Conservation (phyloP, 2,329 filamentous ascomycete species). For the Colletotrichum trifolii region DNA sequence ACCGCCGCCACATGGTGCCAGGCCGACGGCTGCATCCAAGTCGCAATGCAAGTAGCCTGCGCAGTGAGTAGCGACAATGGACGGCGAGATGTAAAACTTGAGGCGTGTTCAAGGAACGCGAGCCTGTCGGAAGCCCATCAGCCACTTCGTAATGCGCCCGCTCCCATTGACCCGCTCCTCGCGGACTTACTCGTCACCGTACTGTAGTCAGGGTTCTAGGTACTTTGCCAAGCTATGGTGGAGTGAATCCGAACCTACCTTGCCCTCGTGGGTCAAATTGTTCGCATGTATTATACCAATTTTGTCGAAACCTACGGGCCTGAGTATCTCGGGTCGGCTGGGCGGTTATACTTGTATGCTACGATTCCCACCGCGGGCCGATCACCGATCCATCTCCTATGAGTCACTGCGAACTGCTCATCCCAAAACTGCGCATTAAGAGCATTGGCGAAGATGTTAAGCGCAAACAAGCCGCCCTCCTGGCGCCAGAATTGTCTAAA, state of each 20-base stretch:
- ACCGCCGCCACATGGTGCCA: conserved; percentile 16
- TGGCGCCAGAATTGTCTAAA: no score
- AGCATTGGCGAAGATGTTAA: no score
- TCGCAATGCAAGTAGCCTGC: background rate
- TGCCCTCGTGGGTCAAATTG: background rate
- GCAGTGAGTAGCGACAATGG: conserved; percentile 6
- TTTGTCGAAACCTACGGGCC: no score
- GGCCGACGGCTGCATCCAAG: conserved; percentile 7
- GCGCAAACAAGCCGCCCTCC: no score
- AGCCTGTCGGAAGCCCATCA: conserved; percentile 9
- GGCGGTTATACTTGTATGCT: conserved; percentile 4
- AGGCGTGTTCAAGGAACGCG: background rate
- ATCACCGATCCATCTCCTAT: conserved; percentile 4
- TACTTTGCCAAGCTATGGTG: conserved; percentile 31
- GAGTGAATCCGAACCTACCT: conserved; percentile 20
- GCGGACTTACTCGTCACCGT: conserved; percentile 28
- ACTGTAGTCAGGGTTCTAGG: conserved; percentile 26
- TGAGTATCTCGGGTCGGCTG: background rate
- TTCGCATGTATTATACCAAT: no score
- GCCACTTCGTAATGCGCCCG: conserved; percentile 28
- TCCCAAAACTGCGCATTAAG: background rate
- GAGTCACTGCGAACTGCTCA: conserved; percentile 5
- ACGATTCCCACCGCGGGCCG: conserved; percentile 12
- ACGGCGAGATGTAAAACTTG: background rate
- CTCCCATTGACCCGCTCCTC: conserved; percentile 18